Evolutionary conservation across 108 stramenopile species (phyloP), one percentile per base, ranked within the genome.

Genomic region (Epithemia pelagica): DNA sequence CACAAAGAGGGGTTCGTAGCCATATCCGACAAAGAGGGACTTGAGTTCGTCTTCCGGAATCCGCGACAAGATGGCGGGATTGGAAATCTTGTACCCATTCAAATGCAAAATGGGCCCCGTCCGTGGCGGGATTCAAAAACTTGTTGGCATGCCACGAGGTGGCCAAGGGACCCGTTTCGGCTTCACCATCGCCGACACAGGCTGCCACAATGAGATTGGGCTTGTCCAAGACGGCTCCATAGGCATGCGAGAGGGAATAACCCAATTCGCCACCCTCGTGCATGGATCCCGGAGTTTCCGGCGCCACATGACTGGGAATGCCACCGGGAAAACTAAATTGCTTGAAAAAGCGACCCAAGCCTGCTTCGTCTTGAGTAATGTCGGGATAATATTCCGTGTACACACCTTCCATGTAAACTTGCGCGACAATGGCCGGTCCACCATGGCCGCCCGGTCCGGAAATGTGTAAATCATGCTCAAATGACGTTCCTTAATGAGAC

Each of bases 261-360:
- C 69, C 69, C 28, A 70, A 61, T 56, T 70, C 69, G 2, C 69
- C 69, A 21, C 69, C 69, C 53, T 70, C 69, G 63, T 70, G 69
- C 62, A 70, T 70, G 60, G 62, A 64, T 54, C 69, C 69, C 28
- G 69, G 69, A 19, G 69, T 70, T 33, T 70, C 69, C 29, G 69
- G 69, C 26, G 69, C 69, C 26, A 64, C 69, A 51, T 70, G 69
- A 29, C 31, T 32, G 18, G 69, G 69, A 56, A 70, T 64, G 28
- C 69, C 69, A 20, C 69, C 69, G 25, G 69, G 69, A 51, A 70
- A 70, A 31, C 32, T 46, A 29, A 70, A 70, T 56, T 70, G 69
- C 31, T 70, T 70, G 62, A 70, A 70, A 21, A 70, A 61, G 32
- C 64, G 63, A 20, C 60, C 69, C 62, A 70, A 62, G n/a, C 69